Conservation (phyloP, 2,329 filamentous ascomycete genomes). For the Alternaria viburni region DNA sequence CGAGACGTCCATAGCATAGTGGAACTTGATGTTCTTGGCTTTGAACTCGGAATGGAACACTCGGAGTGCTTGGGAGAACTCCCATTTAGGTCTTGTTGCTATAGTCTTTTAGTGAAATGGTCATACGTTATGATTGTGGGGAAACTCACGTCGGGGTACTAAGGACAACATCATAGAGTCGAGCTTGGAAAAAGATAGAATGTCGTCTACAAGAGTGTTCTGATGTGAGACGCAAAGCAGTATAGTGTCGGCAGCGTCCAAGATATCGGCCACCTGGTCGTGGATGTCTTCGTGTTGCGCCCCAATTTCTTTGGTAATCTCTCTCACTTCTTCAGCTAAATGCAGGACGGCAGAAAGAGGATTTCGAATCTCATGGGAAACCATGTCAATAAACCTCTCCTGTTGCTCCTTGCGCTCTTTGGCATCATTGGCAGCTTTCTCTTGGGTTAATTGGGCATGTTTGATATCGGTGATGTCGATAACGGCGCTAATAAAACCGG, state of each 20-base stretch:
- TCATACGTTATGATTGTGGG: neutral
- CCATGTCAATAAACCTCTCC: constrained; percentile 56
- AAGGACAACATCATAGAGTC: constrained; percentile 55
- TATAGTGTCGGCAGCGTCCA: constrained; percentile 50
- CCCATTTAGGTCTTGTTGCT: constrained; percentile 46
- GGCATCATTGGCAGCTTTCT: constrained; percentile 52
- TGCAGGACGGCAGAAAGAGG: constrained; percentile 51
- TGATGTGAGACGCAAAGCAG: constrained; percentile 54
- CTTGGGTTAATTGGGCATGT: constrained; percentile 50
- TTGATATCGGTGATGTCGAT: constrained; percentile 57
- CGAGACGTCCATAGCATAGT: constrained; percentile 51
- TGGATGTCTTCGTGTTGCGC: constrained; percentile 19
- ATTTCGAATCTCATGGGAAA: constrained; percentile 51
- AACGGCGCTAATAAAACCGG: constrained; percentile 55
- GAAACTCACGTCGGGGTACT: constrained; percentile 35
- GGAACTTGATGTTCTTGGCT: constrained; percentile 46
- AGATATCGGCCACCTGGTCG: constrained; percentile 35
- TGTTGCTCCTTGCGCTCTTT: constrained; percentile 54
- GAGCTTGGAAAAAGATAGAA: constrained; percentile 56
- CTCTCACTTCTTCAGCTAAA: constrained; percentile 52
- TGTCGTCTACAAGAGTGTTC: constrained; percentile 55
- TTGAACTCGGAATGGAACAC: constrained; percentile 51
- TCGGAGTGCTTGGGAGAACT: constrained; percentile 47
- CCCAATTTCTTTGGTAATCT: constrained; percentile 36
- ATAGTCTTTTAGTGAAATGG: neutral